These are phyloP conservation scores for Acanthamoeba sp. DNA, from an alignment of 208 protist species.

Conservation along the genomic window DNA sequence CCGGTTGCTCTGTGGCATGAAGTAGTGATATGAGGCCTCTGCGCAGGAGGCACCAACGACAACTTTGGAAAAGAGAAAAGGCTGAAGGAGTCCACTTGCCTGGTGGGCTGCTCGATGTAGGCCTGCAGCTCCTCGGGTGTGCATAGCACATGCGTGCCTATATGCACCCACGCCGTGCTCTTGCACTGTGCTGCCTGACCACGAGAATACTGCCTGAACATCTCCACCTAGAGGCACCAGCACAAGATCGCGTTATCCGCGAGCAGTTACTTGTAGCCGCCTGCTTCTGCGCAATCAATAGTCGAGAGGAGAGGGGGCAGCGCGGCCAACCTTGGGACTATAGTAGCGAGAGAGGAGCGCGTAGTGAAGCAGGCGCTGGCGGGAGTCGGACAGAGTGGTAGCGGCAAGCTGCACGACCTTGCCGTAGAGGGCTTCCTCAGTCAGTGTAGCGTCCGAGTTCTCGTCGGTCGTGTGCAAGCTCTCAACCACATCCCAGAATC, in stretches of 20 bases:
- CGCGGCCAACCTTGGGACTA: constrained; percentile 20
- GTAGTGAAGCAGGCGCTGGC: neutral
- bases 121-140: neutral
- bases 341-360: constrained; percentile 29
- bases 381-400: neutral
- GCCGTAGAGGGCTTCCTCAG: neutral
- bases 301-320: neutral
- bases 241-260: too few relatives aligned
- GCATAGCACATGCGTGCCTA: neutral
- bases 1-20: neutral
- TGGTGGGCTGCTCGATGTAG: neutral
- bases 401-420: neutral
- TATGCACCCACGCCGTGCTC: constrained; percentile 7
- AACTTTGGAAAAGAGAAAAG: too few relatives aligned
- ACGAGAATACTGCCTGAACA: constrained; percentile 8
- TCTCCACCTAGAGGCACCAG: neutral
- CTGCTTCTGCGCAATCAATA: neutral
- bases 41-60: neutral
- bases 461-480: neutral
- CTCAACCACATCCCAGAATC: constrained; percentile 19
- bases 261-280: too few relatives aligned
- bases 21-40: too few relatives aligned
- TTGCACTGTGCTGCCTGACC: neutral
- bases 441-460: neutral
- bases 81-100: neutral